Evolutionary conservation across 2,329 filamentous ascomycete genomes (phyloP), one percentile per base, ranked within the genome.

Genomic region (Graphiopsis chlorocephala): DNA sequence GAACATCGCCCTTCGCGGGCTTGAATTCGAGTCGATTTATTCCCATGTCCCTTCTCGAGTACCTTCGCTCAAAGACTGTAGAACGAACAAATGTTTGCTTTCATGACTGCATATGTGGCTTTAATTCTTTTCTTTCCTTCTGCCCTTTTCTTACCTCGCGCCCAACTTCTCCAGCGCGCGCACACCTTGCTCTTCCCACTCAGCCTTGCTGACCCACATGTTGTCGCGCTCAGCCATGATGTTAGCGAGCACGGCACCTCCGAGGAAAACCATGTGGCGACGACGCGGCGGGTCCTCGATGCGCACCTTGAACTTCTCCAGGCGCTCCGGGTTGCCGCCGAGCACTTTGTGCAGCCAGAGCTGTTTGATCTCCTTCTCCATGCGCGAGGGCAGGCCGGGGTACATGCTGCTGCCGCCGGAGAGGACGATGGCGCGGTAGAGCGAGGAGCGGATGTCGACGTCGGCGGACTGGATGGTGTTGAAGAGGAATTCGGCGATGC

Each of bases 361-460:
- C 83, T 99, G 95, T 85, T 99, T 99, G 73, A 99, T 82, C 80
- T 99, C 95, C 85, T 99, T 99, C 82, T 99, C 95, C 79, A 99
- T 81, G 69, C 95, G 87, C 67, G 92, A 97, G 5, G 95, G 95
- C 70, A 99, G 84, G 66, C 95, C 95, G 0, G 95, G 95, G 79
- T 99, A 99, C 95, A 99, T 99, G 88, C 92, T 96, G 84, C 91
- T 96, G 71, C 95, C 95, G 70, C 95, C 95, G 48, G 93, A 97
- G 63, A 99, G 85, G 66, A 99, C 95, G 73, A 99, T 94, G 14
- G 95, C 95, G 84, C 97, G 97, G 86, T 95, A 99, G 66, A 99
- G 84, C 68, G 92, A 96, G 61, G 90, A 90, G 69, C 95, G 89
- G 52, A 99, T 93, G 76, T 99, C 95, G 63, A 99, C 93, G 72